Base-by-base conservation (phyloP, 352 stramenopile genomes). In the Globisporangium polare region DNA sequence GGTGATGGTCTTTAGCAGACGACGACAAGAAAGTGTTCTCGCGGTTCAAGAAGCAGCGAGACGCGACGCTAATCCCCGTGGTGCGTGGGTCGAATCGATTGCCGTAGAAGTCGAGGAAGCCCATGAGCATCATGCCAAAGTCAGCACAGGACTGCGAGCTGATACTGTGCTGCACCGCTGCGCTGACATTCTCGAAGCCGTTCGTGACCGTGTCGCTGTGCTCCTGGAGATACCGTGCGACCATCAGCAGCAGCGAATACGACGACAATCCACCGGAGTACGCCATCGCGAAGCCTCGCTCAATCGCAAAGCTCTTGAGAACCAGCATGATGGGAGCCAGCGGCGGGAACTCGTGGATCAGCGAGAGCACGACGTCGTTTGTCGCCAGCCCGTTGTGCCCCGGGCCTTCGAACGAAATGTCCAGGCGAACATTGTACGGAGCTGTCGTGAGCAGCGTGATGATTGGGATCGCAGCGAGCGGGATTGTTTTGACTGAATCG, bases 91-190 rank as follows among this genome's bases (percentile, higher is more conserved):
- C 89, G 53, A 97, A 97, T 0, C 83, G 88, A 56, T 98, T 99
- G 20, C 97, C 96, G 71, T 98, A 99, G 66, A 99, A 99, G 60
- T 99, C 95, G 10, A 99, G 78, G 59, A 99, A 97, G 0, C 95
- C 95, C 86, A 98, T 97, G 1, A 99, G 77, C 57, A 99, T 83
- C 39, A 97, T 93, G 26, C 96, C 96, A 60, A 97, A 97, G 65
- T 99, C 96, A 4, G 86, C 77, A 22, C 75, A 77, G 29, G 86
- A 88, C n/a, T 83, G 79, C 54, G 76, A 69, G 15, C 73, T 86
- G 33, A 84, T 69, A 42, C 73, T 85, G 58, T 86, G 77, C 22
- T 84, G 74, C 8, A 86, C 79, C 24, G 78, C 75, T 15, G 73
- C 69, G 17, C 77, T 86, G 52, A 78, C 78, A 53, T 88, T 83